A percentile compares a stretch with the other conserved stretches of the same genome.
Conservation (phyloP, 805 yeast species). For the Komagataella ulmi region DNA sequence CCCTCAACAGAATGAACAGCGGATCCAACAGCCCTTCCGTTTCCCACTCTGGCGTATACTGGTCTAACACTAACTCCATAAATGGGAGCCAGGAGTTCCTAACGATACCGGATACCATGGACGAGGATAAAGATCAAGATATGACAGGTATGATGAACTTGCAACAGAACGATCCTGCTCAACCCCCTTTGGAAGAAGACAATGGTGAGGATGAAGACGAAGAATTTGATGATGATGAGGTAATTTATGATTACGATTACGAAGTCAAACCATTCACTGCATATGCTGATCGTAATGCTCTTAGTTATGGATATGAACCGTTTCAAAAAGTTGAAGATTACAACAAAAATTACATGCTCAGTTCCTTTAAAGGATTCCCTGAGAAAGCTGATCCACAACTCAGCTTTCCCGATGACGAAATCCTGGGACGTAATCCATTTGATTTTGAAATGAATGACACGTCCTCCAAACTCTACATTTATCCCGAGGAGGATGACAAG, state of each 20-base stretch:
- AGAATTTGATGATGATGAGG: background rate
- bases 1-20: background rate
- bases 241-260: background rate
- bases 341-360: background rate
- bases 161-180: background rate
- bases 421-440: background rate
- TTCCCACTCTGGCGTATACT: background rate
- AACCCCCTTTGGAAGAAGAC: conserved; percentile 4
- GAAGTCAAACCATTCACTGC: conserved; percentile 21
- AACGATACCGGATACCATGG: conserved; percentile 4
- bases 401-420: background rate
- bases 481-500: background rate
- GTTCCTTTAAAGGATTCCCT: background rate
- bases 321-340: background rate
- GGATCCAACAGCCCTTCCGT: background rate
- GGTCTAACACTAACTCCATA: background rate
- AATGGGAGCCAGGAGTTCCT: background rate
- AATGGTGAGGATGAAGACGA: conserved; percentile 1
- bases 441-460: background rate
- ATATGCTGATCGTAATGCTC: conserved; percentile 21
- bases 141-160: conserved; percentile 2
- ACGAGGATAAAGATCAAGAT: conserved; percentile 2
- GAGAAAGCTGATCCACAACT: background rate
- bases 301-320: background rate
- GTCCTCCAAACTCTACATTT: background rate